These are phyloP conservation scores for Trichosanthes truncata DNA, from an alignment of 306 rosid species.

Conservation along the genomic window DNA sequence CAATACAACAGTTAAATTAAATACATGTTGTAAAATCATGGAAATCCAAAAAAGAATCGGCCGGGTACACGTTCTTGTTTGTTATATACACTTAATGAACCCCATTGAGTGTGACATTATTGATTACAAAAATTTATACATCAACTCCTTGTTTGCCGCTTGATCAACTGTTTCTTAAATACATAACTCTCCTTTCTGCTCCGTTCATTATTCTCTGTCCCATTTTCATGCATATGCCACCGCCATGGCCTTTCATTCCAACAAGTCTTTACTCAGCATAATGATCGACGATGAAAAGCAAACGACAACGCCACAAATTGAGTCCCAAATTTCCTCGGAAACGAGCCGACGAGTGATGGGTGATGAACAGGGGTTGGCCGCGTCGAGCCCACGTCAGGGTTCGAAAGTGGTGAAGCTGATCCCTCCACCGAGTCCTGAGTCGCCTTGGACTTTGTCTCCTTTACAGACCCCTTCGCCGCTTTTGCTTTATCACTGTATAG, in stretches of 20 bases:
- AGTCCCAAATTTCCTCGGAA: neutral
- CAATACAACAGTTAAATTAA: no score
- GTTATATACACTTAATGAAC: neutral
- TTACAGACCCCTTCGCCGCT: slow-evolving; percentile 34
- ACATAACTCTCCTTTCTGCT: neutral
- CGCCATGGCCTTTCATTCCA: neutral
- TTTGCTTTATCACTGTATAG: slow-evolving; percentile 41
- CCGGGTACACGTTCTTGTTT: neutral
- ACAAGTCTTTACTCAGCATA: neutral
- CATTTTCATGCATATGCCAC: neutral
- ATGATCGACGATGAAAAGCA: neutral
- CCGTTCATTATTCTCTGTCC: neutral
- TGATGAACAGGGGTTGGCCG: no score
- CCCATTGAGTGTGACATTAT: neutral
- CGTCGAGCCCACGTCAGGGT: neutral
- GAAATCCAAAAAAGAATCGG: no score
- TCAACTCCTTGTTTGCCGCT: neutral
- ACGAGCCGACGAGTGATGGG: neutral
- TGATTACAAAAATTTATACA: neutral
- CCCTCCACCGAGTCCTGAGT: neutral
- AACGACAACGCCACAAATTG: neutral
- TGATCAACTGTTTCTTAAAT: neutral
- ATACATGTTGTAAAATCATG: no score
- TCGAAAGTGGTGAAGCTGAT: neutral
- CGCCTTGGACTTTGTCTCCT: slow-evolving; percentile 11